Base-by-base conservation (phyloP, 2,329 filamentous ascomycete genomes). In the Aplosporella prunicola region DNA sequence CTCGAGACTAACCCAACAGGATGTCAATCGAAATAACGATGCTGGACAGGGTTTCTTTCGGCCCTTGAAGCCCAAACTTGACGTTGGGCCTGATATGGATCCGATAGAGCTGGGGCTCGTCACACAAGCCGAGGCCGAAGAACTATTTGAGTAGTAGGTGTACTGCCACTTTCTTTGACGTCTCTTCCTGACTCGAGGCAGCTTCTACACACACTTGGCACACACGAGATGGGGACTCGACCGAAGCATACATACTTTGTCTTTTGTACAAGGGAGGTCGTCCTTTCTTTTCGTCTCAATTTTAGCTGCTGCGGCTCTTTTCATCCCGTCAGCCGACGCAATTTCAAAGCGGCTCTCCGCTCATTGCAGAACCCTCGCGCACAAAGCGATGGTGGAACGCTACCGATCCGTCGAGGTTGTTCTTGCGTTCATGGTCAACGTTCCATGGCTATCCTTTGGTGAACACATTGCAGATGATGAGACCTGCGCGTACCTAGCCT, bases 191-290 rank as follows among this genome's bases (percentile, higher is more conserved):
- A 15, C n/a, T 10, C 17, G 23, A 13, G 14, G 9, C 37, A 82
- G 78, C 49, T 85, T 83, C 47, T 76, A 82, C 49, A 67, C 76
- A 16, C 78, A 80, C 33, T 68, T 85, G 5, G 75, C 80, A 2
- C 80, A 85, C 52, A 85, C 80, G 0, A 63, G 80, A 52, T 85
- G 80, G 80, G 80, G 80, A 0, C 71, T 84, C 7, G 80, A 84
- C 46, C 77, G 78, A 1, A 54, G 71, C 10, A 62, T 84, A 4
- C 80, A 84, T 48, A 82, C 73, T 0, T 64, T 75, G 13, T 58
- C 67, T 1, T 85, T 82, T 47, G 77, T 81, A 3, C 75, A 78
- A 11, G 68, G 69, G 2, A 74, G 78, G 32, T 85, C 80, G 0
- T 71, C 78, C 1, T 84, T 84, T 50, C 63, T 85, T 2, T 78